phyloP scores from a whole-genome alignment of 2,329 filamentous ascomycete genomes.

The Fusarium verrucosum region DNA sequence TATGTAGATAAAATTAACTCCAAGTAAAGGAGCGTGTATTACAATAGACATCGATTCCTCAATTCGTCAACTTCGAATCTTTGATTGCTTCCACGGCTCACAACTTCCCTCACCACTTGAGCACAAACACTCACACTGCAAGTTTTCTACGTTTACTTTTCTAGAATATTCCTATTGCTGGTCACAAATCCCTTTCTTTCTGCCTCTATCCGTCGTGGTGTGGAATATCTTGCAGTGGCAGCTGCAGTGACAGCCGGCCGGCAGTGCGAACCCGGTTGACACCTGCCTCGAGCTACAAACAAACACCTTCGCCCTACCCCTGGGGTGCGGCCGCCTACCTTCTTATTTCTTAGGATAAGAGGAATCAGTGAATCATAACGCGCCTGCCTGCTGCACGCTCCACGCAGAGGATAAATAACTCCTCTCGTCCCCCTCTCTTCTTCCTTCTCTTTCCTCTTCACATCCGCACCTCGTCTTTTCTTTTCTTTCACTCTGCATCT shows the following conservation, averaged over 20 bases:
- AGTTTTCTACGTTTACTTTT: background rate
- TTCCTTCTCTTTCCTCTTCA: slow-evolving; percentile 6
- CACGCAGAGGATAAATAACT: slow-evolving; percentile 14
- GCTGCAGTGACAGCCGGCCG: slow-evolving; percentile 10
- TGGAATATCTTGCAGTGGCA: slow-evolving; percentile 1
- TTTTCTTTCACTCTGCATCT: background rate
- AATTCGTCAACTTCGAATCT: slow-evolving; percentile 2
- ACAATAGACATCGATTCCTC: background rate
- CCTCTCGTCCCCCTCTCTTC: background rate
- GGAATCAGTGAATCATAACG: slow-evolving; percentile 9
- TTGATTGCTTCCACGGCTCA: no score
- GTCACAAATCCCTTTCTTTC: no score
- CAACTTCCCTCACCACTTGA: background rate
- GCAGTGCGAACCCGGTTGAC: slow-evolving; percentile 12
- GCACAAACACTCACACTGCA: background rate
- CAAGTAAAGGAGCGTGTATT: background rate
- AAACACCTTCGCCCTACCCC: background rate
- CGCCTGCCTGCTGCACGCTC: background rate
- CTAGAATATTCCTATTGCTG: background rate
- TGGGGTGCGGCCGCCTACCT: background rate
- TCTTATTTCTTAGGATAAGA: background rate
- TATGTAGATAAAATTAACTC: background rate
- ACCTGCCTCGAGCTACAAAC: slow-evolving; percentile 12
- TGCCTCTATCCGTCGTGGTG: background rate
- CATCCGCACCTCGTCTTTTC: background rate